A percentile compares a stretch with the other conserved stretches of the same genome.
phyloP scores from a whole-genome alignment of 2,329 filamentous ascomycete genomes.

The Stagonosporopsis rhizophila region DNA sequence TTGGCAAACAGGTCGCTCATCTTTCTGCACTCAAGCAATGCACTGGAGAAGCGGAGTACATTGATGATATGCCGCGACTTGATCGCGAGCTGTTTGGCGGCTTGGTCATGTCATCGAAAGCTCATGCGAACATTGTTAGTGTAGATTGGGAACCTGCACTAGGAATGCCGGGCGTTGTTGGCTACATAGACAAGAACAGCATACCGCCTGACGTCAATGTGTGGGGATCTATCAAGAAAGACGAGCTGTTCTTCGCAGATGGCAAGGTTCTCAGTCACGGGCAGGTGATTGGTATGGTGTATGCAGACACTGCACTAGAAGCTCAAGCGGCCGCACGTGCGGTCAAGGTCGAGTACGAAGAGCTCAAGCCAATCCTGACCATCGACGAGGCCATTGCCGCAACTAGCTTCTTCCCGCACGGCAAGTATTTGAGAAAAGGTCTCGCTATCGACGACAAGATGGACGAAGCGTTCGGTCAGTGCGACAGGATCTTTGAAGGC shows the following conservation, averaged over 20 bases:
- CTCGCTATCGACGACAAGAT: slow-evolving; percentile 58
- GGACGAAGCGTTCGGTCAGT: slow-evolving; percentile 75
- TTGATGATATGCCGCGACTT: slow-evolving; percentile 85
- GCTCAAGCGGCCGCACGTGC: slow-evolving; percentile 82
- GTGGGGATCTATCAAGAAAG: slow-evolving; percentile 82
- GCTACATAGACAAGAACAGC: slow-evolving; percentile 82
- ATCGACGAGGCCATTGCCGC: slow-evolving; percentile 94
- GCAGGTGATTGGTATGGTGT: slow-evolving; percentile 87
- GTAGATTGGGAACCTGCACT: slow-evolving; percentile 78
- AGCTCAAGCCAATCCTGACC: slow-evolving; percentile 82
- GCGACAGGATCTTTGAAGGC: slow-evolving; percentile 84
- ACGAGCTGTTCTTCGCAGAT: slow-evolving; percentile 91
- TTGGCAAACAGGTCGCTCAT: slow-evolving; percentile 85
- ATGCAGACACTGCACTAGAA: slow-evolving; percentile 77
- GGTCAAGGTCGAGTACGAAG: slow-evolving; percentile 88
- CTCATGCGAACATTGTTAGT: slow-evolving; percentile 83
- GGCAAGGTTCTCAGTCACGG: slow-evolving; percentile 85
- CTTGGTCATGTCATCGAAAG: slow-evolving; percentile 83
- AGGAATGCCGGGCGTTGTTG: slow-evolving; percentile 84
- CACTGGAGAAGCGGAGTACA: slow-evolving; percentile 92
- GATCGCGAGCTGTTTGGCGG: slow-evolving; percentile 88
- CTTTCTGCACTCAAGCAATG: slow-evolving; percentile 90
- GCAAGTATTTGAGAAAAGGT: slow-evolving; percentile 80
- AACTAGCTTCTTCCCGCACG: slow-evolving; percentile 83
- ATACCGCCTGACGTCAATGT: slow-evolving; percentile 83